phyloP scores from a whole-genome alignment of 768 basidiomycete species.

The Serendipita indica region DNA sequence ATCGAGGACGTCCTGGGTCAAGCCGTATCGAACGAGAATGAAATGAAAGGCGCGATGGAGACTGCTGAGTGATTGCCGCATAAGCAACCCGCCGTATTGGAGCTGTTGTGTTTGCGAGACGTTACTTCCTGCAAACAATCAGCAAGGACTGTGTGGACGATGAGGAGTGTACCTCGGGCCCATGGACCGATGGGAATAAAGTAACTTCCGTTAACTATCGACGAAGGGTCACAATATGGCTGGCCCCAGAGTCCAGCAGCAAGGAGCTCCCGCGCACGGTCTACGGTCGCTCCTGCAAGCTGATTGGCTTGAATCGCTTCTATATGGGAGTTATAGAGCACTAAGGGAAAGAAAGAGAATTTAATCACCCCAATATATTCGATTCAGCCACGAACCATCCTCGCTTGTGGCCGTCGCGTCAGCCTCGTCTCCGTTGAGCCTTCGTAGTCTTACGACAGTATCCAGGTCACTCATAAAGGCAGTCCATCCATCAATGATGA shows the following conservation, averaged over 20 bases:
- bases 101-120: not conserved
- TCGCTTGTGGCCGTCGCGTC: not conserved
- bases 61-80: not conserved
- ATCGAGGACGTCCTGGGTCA: not conserved
- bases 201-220: not conserved
- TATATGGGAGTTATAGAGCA: not conserved
- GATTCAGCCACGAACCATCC: not conserved
- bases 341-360: not conserved
- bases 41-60: not conserved
- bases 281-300: not conserved
- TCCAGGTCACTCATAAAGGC: not conserved
- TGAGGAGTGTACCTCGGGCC: not conserved
- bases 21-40: not conserved
- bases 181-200: not conserved
- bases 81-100: not conserved
- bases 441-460: not conserved
- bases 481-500: slow-evolving; percentile 7
- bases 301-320: not conserved
- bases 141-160: not conserved
- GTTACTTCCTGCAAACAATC: not conserved
- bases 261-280: not conserved
- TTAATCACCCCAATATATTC: not conserved
- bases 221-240: not conserved
- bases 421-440: not conserved
- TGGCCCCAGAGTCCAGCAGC: not conserved